Base-by-base conservation (phyloP, 345 rosid genomes). In the Dipteronia sinensis region DNA sequence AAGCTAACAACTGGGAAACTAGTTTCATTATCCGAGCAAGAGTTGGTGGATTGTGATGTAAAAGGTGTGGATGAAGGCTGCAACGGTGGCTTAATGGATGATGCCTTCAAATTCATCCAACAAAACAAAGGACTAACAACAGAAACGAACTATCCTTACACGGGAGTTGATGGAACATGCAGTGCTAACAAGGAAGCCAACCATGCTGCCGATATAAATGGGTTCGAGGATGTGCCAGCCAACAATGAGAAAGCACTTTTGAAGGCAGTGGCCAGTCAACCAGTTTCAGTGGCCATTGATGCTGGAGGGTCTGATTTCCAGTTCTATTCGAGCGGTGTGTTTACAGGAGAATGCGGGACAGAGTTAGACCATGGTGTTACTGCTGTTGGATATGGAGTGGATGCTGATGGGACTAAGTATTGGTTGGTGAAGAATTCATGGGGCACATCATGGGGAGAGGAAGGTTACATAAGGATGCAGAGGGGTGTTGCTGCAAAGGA, bases 401-500 rank as follows among this genome's bases (percentile, higher is more conserved):
- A 71, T 31, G 15, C 62, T 8, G 40, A 38, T n/a, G 63, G 80
- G 7, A 70, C 49, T 7, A 71, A 82, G 77, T 82, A 59, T 56
- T 82, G 87, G 84, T 67, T 83, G 61, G 85, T 83, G 56, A 85
- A 87, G 74, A 87, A 82, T 65, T 85, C 86, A 34, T 83, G 84
- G 84, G 88, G 86, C 8, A 38, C 78, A 8, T 58, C 58, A 12
- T 85, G 83, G 81, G 86, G 88, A 3, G 83, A 83, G 44, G 58
- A 82, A 74, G 84, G 84, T 22, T 83, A 80, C 75, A 78, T 78
- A 17, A 72, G 77, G 76, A 82, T 85, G 86, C 81, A 74, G 47
- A 73, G 76, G 47, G 82, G 76, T 47, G 38, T 78, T 5, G 20
- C 20, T 3, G 85, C 82, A 3, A 79, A 79, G 75, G 78, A 82